phyloP scores from a whole-genome alignment of 768 basidiomycete genomes.

The Ephemerocybe angulata region DNA sequence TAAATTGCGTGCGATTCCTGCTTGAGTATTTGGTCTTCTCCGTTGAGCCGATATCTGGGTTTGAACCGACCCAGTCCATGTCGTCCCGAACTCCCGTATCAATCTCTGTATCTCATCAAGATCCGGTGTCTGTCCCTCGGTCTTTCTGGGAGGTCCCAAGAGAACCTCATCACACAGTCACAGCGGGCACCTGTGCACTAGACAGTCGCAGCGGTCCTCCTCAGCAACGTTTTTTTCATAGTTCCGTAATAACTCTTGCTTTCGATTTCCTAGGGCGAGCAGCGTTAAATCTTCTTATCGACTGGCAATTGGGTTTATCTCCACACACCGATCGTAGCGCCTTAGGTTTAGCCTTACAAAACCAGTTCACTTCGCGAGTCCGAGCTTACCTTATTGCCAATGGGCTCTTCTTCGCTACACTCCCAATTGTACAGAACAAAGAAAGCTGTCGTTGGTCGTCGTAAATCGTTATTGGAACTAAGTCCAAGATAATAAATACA shows the following conservation, averaged over 20 bases:
- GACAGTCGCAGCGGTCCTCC: conserved; percentile 21
- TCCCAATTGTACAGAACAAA: conserved; percentile 1
- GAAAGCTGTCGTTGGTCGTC: neutral
- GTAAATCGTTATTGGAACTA: neutral
- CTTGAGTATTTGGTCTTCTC: conserved; percentile 1
- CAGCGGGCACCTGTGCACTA: conserved; percentile 14
- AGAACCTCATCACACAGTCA: conserved; percentile 12
- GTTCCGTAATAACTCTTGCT: conserved; percentile 14
- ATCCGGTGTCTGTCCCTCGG: conserved; percentile 42
- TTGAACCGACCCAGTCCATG: conserved; percentile 15
- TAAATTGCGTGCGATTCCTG: conserved; percentile 1
- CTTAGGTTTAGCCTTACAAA: conserved; percentile 1
- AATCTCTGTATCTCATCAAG: conserved; percentile 32
- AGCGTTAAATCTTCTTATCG: conserved; percentile 5
- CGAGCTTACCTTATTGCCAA: neutral
- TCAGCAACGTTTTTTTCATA: conserved; percentile 49
- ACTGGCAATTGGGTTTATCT: conserved; percentile 12
- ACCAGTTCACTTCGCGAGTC: neutral
- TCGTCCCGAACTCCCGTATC: conserved; percentile 29
- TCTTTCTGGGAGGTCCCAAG: conserved; percentile 23
- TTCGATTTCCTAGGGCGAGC: conserved; percentile 2
- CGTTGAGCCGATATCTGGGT: conserved; percentile 8
- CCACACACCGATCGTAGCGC: conserved; percentile 13
- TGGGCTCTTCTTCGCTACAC: neutral
- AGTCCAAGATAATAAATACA: conserved; percentile 1